Conservation (phyloP, 345 rosid species). For the Arabidopsis suecica region DNA sequence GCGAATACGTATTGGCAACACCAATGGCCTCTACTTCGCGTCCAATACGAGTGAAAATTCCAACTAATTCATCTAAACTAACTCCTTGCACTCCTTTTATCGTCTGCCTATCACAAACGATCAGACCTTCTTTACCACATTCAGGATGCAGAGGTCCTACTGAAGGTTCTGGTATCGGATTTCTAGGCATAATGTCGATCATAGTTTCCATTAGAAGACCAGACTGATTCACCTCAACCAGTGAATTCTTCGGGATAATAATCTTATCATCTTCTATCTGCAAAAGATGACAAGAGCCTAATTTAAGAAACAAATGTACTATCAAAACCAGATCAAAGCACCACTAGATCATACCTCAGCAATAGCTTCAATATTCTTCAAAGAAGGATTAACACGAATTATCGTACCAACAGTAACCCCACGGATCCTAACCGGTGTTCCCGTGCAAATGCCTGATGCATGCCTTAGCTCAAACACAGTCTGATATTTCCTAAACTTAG, state of each 20-base stretch:
- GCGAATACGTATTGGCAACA: slow-evolving; percentile 61
- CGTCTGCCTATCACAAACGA: slow-evolving; percentile 91
- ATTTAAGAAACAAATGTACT: not conserved
- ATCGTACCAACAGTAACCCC: slow-evolving; percentile 94
- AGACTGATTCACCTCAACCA: slow-evolving; percentile 95
- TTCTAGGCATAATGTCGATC: slow-evolving; percentile 86
- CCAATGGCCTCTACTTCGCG: slow-evolving; percentile 88
- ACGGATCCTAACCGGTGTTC: slow-evolving; percentile 95
- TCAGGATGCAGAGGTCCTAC: slow-evolving; percentile 80
- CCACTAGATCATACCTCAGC: slow-evolving; percentile 67
- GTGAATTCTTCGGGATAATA: slow-evolving; percentile 85
- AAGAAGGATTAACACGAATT: slow-evolving; percentile 86
- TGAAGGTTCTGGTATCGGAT: slow-evolving; percentile 87
- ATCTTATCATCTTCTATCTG: slow-evolving; percentile 97
- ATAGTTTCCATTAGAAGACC: slow-evolving; percentile 98
- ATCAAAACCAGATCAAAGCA: slow-evolving; percentile 20
- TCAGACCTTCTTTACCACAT: slow-evolving; percentile 83
- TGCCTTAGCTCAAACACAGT: slow-evolving; percentile 84
- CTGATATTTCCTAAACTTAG: slow-evolving; percentile 82
- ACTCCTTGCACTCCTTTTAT: slow-evolving; percentile 89
- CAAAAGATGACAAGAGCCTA: not conserved
- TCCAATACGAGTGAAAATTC: slow-evolving; percentile 88
- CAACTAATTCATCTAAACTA: slow-evolving; percentile 90
- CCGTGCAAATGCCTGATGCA: slow-evolving; percentile 89
- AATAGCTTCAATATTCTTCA: slow-evolving; percentile 87